Conservation (phyloP, 768 basidiomycete species). For the Basidioascus undulatus region DNA sequence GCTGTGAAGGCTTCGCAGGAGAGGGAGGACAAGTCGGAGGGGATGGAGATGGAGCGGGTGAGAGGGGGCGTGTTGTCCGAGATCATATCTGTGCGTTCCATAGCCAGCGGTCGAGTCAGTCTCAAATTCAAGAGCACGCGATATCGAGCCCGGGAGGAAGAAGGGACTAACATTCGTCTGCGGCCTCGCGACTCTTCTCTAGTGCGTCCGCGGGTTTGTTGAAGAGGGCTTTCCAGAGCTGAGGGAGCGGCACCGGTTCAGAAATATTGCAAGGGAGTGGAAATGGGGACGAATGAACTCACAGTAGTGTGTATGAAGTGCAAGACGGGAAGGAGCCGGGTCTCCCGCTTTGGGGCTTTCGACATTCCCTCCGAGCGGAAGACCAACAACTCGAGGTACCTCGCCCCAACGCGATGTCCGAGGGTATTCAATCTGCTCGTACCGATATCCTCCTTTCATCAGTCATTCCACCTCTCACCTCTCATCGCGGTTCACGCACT, state of each 20-base stretch:
- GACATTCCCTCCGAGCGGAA: slow-evolving; percentile 54
- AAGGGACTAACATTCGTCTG: slow-evolving; percentile 58
- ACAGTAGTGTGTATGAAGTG: slow-evolving; percentile 88
- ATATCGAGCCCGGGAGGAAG: not conserved
- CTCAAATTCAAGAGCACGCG: slow-evolving; percentile 3
- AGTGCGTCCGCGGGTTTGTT: slow-evolving; percentile 82
- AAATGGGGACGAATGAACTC: too few relatives aligned
- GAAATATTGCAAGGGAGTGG: too few relatives aligned
- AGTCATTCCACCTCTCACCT: not conserved
- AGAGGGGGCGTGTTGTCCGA: slow-evolving; percentile 86
- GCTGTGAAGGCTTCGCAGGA: slow-evolving; percentile 96
- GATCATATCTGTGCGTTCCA: slow-evolving; percentile 57
- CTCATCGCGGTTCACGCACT: slow-evolving; percentile 26
- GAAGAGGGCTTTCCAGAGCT: slow-evolving; percentile 84
- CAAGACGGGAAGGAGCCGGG: slow-evolving; percentile 66
- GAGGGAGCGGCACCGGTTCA: too few relatives aligned
- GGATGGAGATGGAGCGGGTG: slow-evolving; percentile 78
- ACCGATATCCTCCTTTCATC: not conserved
- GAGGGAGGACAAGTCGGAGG: slow-evolving; percentile 74
- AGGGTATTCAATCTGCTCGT: slow-evolving; percentile 53
- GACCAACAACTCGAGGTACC: slow-evolving; percentile 63
- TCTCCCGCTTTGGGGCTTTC: slow-evolving; percentile 80
- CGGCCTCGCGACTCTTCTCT: slow-evolving; percentile 86
- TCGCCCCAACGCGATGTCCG: slow-evolving; percentile 72
- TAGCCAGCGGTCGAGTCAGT: not conserved